Evolutionary conservation across 2,329 filamentous ascomycete species (phyloP).

Genomic region (Fusarium sp.): DNA sequence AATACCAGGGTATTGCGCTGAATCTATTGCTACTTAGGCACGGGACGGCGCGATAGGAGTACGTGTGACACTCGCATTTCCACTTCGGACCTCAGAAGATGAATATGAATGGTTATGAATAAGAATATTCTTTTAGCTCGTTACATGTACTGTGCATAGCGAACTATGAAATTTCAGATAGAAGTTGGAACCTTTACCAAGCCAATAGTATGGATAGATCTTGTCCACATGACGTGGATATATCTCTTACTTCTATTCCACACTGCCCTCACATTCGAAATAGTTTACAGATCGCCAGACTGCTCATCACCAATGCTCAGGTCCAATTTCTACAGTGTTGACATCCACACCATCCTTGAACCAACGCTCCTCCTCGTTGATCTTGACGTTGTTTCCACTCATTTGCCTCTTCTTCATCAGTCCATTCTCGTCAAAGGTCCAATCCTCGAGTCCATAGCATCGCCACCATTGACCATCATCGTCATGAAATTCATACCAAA

Average conservation of each 20-base stretch:
- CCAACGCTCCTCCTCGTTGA: constrained; percentile 74
- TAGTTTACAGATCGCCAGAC: not conserved
- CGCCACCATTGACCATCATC: constrained; percentile 81
- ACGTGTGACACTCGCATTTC: not conserved
- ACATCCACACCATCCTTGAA: constrained; percentile 78
- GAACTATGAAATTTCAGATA: not conserved
- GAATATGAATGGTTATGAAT: too few species aligned
- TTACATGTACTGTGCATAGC: not conserved
- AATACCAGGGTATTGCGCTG: too few species aligned
- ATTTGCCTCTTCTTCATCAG: constrained; percentile 81
- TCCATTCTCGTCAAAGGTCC: constrained; percentile 79
- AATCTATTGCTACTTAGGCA: too few species aligned
- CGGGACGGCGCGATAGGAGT: not conserved
- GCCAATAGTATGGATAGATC: not conserved
- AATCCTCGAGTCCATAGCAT: constrained; percentile 87
- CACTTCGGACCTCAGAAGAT: too few species aligned
- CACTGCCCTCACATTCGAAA: not conserved
- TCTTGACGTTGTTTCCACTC: constrained; percentile 79
- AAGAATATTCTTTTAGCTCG: not conserved
- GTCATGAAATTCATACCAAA: constrained; percentile 89
- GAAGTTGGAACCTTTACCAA: not conserved
- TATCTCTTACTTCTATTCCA: too few species aligned
- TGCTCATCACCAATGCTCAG: constrained; percentile 28
- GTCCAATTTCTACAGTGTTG: constrained; percentile 71
- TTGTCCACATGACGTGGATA: too few species aligned